Conservation (phyloP, 805 yeast genomes). For the Teunomyces aglyptinius region DNA sequence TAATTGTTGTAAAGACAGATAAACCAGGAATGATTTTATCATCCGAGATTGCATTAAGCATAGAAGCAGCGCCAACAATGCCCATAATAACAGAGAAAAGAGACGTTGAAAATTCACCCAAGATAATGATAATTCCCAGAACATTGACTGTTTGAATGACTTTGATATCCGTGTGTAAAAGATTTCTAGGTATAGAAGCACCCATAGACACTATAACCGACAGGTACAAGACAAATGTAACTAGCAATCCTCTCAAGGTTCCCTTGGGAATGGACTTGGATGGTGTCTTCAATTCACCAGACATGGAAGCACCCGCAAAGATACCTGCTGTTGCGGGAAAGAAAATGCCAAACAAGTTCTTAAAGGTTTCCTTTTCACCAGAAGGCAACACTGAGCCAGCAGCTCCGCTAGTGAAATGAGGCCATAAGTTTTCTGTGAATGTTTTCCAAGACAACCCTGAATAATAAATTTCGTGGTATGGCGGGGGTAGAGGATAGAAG, state of each 20-base stretch:
- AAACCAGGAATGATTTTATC: conserved; percentile 87
- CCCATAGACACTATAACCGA: conserved; percentile 84
- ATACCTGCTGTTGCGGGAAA: conserved; percentile 99
- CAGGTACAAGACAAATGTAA: conserved; percentile 76
- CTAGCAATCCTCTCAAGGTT: conserved; percentile 77
- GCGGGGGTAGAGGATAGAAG: conserved; percentile 48
- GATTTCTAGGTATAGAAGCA: conserved; percentile 70
- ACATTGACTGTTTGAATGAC: conserved; percentile 80
- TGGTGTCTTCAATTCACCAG: conserved; percentile 86
- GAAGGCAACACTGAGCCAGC: conserved; percentile 74
- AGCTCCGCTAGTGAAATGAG: conserved; percentile 83
- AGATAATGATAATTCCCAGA: conserved; percentile 62
- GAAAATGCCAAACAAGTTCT: conserved; percentile 87
- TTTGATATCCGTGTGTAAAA: conserved; percentile 76
- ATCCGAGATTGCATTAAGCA: conserved; percentile 85
- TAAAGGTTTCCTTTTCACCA: conserved; percentile 63
- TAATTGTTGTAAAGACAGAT: conserved; percentile 42
- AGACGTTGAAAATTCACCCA: conserved; percentile 92
- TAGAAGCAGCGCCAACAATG: conserved; percentile 90
- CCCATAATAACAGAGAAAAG: conserved; percentile 94
- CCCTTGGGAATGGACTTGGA: conserved; percentile 90
- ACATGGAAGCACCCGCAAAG: conserved; percentile 98
- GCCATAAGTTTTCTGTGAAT: conserved; percentile 63
- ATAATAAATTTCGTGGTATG: conserved; percentile 47
- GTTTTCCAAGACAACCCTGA: conserved; percentile 76